Conservation (phyloP, 2,329 filamentous ascomycete genomes). For the Sporothrix globosa region DNA sequence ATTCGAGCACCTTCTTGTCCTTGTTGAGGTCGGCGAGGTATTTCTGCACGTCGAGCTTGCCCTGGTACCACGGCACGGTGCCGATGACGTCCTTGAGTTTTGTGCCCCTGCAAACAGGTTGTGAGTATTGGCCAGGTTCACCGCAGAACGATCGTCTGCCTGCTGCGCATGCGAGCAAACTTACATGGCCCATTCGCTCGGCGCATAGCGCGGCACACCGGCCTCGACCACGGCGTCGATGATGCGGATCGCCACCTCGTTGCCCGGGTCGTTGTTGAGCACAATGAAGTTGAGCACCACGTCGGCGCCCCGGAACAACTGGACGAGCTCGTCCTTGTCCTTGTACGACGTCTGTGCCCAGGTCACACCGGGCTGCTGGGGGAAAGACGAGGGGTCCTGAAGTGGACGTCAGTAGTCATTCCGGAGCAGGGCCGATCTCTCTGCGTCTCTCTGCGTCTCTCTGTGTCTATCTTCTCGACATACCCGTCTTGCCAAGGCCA, state of each 20-base stretch:
- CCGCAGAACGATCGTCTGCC: neutral
- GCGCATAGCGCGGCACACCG: constrained; percentile 64
- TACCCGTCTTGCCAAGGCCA: constrained; percentile 24
- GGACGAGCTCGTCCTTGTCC: constrained; percentile 32
- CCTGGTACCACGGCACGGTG: constrained; percentile 53
- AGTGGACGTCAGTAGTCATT: neutral
- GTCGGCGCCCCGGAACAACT: constrained; percentile 26
- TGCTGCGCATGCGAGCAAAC: constrained; percentile 6
- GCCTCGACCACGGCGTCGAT: constrained; percentile 63
- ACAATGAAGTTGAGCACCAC: constrained; percentile 33
- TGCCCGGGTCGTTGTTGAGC: constrained; percentile 25
- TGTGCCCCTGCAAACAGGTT: neutral
- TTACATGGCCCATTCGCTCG: constrained; percentile 60
- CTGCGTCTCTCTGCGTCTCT: too few relatives aligned
- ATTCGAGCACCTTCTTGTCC: constrained; percentile 57
- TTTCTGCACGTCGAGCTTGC: constrained; percentile 54
- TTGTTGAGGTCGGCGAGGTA: constrained; percentile 58
- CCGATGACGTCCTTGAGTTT: constrained; percentile 36
- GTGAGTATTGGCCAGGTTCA: neutral
- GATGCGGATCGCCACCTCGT: constrained; percentile 42
- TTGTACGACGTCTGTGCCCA: constrained; percentile 29
- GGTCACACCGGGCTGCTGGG: constrained; percentile 24
- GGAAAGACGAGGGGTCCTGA: constrained; percentile 19
- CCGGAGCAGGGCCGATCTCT: too few relatives aligned
- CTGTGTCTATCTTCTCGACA: too few relatives aligned